phyloP scores from a whole-genome alignment of 106 monocot species.

The Dioscorea alata region DNA sequence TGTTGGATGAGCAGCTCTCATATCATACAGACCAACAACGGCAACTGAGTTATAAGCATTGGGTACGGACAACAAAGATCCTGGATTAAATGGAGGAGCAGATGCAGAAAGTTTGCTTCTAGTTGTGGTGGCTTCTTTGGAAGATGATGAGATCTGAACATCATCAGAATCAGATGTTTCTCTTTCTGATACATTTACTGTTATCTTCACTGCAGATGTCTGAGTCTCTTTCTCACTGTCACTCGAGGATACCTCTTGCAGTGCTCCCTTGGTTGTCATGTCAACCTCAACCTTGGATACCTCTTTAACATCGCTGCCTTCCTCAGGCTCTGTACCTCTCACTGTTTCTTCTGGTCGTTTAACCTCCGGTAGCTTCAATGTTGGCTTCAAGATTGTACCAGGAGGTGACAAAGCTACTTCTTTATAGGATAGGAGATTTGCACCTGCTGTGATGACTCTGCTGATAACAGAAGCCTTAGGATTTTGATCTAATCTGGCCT shows the following conservation, averaged over 20 bases:
- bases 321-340: slow-evolving; percentile 5
- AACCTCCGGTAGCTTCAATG: slow-evolving; percentile 19
- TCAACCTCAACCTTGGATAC: slow-evolving; percentile 28
- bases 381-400: slow-evolving; percentile 67
- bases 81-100: slow-evolving; percentile 86
- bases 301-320: slow-evolving; percentile 4
- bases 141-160: slow-evolving; percentile 7
- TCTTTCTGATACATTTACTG: slow-evolving; percentile 15
- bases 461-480: slow-evolving; percentile 14
- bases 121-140: slow-evolving; percentile 26
- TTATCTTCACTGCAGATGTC: slow-evolving; percentile 11
- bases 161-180: slow-evolving; percentile 35
- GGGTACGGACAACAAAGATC: slow-evolving; percentile 41
- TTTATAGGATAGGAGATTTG: slow-evolving; percentile 80
- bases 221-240: slow-evolving; percentile 29
- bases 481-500: slow-evolving; percentile 14
- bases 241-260: slow-evolving; percentile 18
- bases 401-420: slow-evolving; percentile 91
- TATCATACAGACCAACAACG: slow-evolving; percentile 30
- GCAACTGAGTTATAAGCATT: slow-evolving; percentile 47
- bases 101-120: slow-evolving; percentile 90
- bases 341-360: slow-evolving; percentile 27
- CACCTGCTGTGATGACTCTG: slow-evolving; percentile 44
- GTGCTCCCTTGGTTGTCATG: slow-evolving; percentile 11
- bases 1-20: slow-evolving; percentile 19